These are phyloP conservation scores for Picea abies DNA, from an alignment of 83 land plant genomes.

Conservation along the genomic window DNA sequence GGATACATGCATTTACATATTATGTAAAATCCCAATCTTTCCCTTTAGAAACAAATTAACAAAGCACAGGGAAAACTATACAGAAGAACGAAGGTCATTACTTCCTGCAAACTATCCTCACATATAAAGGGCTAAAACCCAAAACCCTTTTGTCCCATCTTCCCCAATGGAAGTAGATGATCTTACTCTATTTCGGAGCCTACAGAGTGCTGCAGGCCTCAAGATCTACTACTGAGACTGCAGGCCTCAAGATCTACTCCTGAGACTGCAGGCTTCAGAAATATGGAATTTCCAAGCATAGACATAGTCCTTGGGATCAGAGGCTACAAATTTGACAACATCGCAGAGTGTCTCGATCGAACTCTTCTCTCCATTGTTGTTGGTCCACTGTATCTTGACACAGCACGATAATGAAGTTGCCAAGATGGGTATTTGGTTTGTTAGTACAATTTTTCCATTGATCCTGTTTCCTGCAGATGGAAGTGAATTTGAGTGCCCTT, in stretches of 20 bases:
- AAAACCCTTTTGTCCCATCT: background rate
- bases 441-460: slow-evolving; percentile 68
- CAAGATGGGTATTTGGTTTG: slow-evolving; percentile 15
- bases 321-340: slow-evolving; percentile 39
- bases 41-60: background rate
- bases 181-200: background rate
- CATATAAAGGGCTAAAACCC: background rate
- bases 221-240: background rate
- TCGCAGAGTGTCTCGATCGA: slow-evolving; percentile 62
- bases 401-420: slow-evolving; percentile 61
- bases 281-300: slow-evolving; percentile 79
- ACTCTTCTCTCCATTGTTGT: slow-evolving; percentile 41
- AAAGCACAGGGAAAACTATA: background rate
- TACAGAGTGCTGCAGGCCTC: background rate
- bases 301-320: slow-evolving; percentile 46
- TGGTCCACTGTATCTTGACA: slow-evolving; percentile 74
- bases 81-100: background rate
- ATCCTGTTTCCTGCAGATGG: slow-evolving; percentile 34
- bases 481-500: background rate
- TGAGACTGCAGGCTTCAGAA: slow-evolving; percentile 9
- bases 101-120: background rate
- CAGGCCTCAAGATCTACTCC: background rate
- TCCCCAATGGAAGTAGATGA: background rate
- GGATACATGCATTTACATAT: too few species aligned
- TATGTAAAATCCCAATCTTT: background rate